Evolutionary conservation across 192 early-diverging fungal species (phyloP), one percentile per base, ranked within the genome.

Genomic region (Diversispora eburnea): DNA sequence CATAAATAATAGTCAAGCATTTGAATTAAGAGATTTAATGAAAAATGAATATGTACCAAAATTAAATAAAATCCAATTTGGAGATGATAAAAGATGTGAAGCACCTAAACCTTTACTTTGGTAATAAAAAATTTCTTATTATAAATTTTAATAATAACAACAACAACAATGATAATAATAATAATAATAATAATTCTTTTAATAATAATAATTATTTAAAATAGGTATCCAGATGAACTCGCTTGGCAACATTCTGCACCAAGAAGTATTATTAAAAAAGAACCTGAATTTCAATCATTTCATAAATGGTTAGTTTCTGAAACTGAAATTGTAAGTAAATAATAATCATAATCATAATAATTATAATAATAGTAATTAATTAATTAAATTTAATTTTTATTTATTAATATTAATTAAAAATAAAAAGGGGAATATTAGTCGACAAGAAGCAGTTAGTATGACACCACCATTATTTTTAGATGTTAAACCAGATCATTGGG

Each of bases 381-480:
- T 33, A 33, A 33, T 33, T 33, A 33, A 33, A 33, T 33, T 33
- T 33, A 33, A 33, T 33, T 33, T 33, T 33, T 1, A n/a, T n/a
- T 33, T 33, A 7, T 3, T 65, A 58, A 48, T 33, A 42, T 15
- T 33, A 48, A 61, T 46, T 52, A 48, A 25, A 19, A 20, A 13
- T 9, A 13, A 12, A 20, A 74, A 85, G 85, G 98, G 98, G 65
- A 98, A 99, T 81, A 91, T 98, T 64, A 93, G 89, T 78, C 86
- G 96, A 55, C 98, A 99, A 83, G 96, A 98, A 74, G 92, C 91
- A 4, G 96, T 98, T 62, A 93, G 91, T 80, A 99, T 99, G 98
- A 94, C 98, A 72, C 98, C 98, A n/a, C 92, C 93, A 54, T 81
- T 95, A 72, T 77, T 98, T 33, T 83, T 99, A 72, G 94, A 96